A percentile compares a stretch with the other conserved stretches of the same genome.
Conservation (phyloP, 2,329 filamentous ascomycete species). For the Metarhizium guizhouense region DNA sequence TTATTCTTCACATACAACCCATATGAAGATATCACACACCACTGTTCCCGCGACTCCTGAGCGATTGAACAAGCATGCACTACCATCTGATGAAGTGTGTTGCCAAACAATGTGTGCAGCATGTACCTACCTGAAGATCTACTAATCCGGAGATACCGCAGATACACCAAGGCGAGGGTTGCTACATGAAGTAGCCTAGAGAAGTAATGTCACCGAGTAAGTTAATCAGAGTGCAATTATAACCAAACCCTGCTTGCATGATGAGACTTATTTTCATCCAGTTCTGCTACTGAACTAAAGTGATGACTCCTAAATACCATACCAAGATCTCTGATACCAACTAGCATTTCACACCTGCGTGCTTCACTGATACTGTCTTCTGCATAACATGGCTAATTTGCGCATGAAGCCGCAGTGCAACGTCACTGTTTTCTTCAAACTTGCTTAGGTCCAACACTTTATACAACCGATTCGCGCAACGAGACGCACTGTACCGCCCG, state of each 20-base stretch:
- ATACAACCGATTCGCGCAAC: neutral
- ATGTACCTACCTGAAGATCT: neutral
- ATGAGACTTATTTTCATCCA: constrained; percentile 58
- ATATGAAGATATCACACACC: constrained; percentile 47
- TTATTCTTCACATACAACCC: neutral
- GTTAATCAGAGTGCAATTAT: no score
- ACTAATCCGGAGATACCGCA: neutral
- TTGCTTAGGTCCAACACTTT: neutral
- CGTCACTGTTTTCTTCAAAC: neutral
- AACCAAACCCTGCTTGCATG: constrained; percentile 28
- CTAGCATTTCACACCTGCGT: neutral
- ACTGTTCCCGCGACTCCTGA: constrained; percentile 56
- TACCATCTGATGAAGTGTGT: constrained; percentile 54
- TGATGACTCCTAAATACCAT: constrained; percentile 61
- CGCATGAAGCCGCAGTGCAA: neutral
- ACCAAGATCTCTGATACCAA: constrained; percentile 48
- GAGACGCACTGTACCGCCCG: neutral
- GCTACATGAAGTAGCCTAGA: no score
- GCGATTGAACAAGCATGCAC: constrained; percentile 62
- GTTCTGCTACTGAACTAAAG: constrained; percentile 66
- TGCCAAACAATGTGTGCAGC: neutral
- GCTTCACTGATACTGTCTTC: neutral
- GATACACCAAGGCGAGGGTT: neutral
- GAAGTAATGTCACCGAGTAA: no score
- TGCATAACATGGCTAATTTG: neutral